These are phyloP conservation scores for Agrocybe praecox DNA, from an alignment of 768 basidiomycete genomes.

Conservation along the genomic window DNA sequence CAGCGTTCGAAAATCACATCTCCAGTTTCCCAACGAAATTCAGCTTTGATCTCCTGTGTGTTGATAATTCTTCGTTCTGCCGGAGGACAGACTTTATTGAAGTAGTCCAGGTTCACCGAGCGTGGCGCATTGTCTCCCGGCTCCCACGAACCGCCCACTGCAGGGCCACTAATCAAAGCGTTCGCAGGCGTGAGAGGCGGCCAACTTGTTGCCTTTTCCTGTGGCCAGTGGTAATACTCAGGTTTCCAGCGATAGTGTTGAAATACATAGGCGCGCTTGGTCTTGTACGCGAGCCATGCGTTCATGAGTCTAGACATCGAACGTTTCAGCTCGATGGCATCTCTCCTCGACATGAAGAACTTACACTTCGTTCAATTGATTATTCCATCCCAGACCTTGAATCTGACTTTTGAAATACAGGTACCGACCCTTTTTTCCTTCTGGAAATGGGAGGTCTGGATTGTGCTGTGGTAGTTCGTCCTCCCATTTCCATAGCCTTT, in stretches of 20 bases:
- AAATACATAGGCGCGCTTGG: constrained; percentile 55
- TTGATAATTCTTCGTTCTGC: constrained; percentile 40
- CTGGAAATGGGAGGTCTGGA: constrained; percentile 46
- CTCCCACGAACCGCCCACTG: constrained; percentile 47
- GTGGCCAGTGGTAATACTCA: constrained; percentile 46
- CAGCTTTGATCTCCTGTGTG: constrained; percentile 41
- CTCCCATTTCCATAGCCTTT: constrained; percentile 41
- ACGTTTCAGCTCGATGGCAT: background rate
- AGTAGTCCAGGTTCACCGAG: constrained; percentile 45
- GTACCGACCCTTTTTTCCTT: constrained; percentile 50
- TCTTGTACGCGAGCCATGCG: constrained; percentile 50
- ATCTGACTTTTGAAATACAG: constrained; percentile 49
- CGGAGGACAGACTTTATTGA: constrained; percentile 46
- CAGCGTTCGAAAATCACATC: constrained; percentile 41
- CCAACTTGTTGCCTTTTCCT: constrained; percentile 21
- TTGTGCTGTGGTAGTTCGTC: constrained; percentile 52
- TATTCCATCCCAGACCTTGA: constrained; percentile 53
- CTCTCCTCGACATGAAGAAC: constrained; percentile 10
- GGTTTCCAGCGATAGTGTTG: constrained; percentile 46
- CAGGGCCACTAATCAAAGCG: constrained; percentile 48
- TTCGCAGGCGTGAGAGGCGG: constrained; percentile 40
- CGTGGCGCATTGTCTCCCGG: constrained; percentile 44
- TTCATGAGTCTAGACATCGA: constrained; percentile 43
- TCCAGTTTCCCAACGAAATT: constrained; percentile 32
- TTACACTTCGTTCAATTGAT: constrained; percentile 53